Conservation (phyloP, 805 yeast species). For the Ogataea degrootiae region DNA sequence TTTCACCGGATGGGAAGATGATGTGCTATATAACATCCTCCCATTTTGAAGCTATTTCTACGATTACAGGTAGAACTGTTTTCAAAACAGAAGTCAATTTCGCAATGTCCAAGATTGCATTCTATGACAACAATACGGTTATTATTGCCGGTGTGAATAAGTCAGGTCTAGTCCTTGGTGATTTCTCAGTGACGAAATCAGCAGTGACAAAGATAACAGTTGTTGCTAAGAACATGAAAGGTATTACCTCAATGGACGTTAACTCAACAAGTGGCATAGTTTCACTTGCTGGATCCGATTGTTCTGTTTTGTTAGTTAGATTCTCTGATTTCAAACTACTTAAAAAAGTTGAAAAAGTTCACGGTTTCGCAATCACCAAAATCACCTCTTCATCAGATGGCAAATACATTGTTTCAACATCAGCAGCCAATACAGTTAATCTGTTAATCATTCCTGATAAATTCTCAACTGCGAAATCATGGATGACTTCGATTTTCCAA, state of each 20-base stretch:
- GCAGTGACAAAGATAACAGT: constrained; percentile 38
- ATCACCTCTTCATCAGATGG: constrained; percentile 69
- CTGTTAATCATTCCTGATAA: constrained; percentile 56
- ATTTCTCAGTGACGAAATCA: constrained; percentile 39
- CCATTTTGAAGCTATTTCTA: constrained; percentile 47
- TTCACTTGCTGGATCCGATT: constrained; percentile 62
- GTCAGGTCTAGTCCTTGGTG: constrained; percentile 41
- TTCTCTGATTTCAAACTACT: constrained; percentile 46
- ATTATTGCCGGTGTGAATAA: constrained; percentile 41
- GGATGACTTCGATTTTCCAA: constrained; percentile 23
- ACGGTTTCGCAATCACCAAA: constrained; percentile 72
- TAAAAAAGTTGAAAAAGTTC: constrained; percentile 55
- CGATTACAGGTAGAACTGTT: constrained; percentile 40
- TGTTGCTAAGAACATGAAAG: constrained; percentile 45
- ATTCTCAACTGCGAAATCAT: constrained; percentile 37
- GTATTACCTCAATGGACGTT: constrained; percentile 51
- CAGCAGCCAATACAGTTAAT: constrained; percentile 72
- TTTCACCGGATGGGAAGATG: constrained; percentile 63
- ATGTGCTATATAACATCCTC: constrained; percentile 59
- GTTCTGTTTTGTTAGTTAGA: constrained; percentile 56
- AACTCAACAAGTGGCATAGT: constrained; percentile 34
- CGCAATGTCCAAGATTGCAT: constrained; percentile 28
- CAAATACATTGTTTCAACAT: constrained; percentile 59
- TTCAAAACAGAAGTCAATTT: constrained; percentile 25
- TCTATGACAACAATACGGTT: constrained; percentile 30